Percentiles rank a stretch among this genome's conserved stretches.
Evolutionary conservation across 345 rosid genomes (phyloP).

Genomic region (Aquilaria malaccensis): DNA sequence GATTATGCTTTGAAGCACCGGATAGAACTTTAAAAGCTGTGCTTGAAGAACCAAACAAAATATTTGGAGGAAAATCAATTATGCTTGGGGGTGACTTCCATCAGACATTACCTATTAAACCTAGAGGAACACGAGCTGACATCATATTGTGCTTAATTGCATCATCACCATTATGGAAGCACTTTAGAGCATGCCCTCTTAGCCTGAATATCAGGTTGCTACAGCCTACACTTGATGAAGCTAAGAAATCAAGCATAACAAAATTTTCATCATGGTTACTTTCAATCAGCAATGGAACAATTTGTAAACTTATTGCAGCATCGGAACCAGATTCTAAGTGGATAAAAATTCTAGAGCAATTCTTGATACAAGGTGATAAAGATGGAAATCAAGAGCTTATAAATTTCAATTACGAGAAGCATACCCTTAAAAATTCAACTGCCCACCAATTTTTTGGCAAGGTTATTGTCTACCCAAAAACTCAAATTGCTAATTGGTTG

Average conservation of each 20-base stretch:
- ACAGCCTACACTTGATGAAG: not conserved
- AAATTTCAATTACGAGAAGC: no score
- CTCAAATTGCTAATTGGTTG: no score
- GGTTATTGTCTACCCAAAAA: no score
- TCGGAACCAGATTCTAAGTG: no score
- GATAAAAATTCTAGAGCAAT: no score
- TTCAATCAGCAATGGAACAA: not conserved
- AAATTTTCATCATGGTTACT: not conserved
- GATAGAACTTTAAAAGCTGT: not conserved
- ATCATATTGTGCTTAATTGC: not conserved
- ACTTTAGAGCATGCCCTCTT: not conserved
- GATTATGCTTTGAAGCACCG: slow-evolving; percentile 2
- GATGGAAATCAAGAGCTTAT: no score
- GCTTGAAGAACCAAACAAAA: not conserved
- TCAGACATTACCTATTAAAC: not conserved
- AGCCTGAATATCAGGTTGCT: not conserved
- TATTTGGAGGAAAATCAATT: slow-evolving; percentile 1
- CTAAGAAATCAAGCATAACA: not conserved
- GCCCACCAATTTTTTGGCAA: no score
- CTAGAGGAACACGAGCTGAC: not conserved
- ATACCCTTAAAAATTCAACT: no score
- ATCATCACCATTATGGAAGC: not conserved
- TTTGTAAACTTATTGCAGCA: no score
- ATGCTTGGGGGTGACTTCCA: slow-evolving; percentile 5
- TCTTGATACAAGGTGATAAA: no score